Percentiles rank a stretch among this genome's conserved stretches.
These are phyloP conservation scores for Chimonanthus praecox DNA, from an alignment of 164 flowering plant genomes.

Conservation along the genomic window DNA sequence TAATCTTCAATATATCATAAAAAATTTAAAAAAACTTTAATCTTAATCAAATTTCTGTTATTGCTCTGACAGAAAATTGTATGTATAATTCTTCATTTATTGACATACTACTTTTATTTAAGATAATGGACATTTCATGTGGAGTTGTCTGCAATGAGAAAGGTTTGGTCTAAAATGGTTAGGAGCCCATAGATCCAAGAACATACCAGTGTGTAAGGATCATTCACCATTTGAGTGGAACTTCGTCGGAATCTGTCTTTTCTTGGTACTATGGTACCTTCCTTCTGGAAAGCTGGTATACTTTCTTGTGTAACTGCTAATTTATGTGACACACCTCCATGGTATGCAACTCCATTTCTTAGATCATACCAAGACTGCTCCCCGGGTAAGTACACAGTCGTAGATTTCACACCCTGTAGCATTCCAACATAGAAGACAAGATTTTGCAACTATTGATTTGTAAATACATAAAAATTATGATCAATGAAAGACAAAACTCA, in stretches of 20 bases:
- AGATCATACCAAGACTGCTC: slow-evolving; percentile 84
- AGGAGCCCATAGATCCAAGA: slow-evolving; percentile 4
- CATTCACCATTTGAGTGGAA: slow-evolving; percentile 88
- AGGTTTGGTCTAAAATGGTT: not conserved
- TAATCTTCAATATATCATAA: too few species aligned
- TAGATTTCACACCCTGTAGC: slow-evolving; percentile 62
- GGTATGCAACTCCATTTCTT: slow-evolving; percentile 61
- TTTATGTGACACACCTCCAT: slow-evolving; percentile 69
- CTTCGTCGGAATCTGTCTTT: slow-evolving; percentile 90
- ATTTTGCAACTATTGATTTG: not conserved
- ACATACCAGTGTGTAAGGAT: slow-evolving; percentile 97
- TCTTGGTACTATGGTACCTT: slow-evolving; percentile 90
- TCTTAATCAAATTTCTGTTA: too few species aligned
- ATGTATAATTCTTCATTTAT: too few species aligned
- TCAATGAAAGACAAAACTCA: not conserved
- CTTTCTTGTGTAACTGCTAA: slow-evolving; percentile 66
- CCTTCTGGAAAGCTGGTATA: slow-evolving; percentile 84
- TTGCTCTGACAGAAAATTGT: too few species aligned
- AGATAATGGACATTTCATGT: not conserved
- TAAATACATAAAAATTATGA: not conserved
- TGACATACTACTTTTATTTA: too few species aligned
- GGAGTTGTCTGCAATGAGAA: not conserved
- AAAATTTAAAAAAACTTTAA: too few species aligned
- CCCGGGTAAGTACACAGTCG: slow-evolving; percentile 84
- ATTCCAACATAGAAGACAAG: not conserved